Conservation (phyloP, 345 rosid species). For the Kernera saxatilis region DNA sequence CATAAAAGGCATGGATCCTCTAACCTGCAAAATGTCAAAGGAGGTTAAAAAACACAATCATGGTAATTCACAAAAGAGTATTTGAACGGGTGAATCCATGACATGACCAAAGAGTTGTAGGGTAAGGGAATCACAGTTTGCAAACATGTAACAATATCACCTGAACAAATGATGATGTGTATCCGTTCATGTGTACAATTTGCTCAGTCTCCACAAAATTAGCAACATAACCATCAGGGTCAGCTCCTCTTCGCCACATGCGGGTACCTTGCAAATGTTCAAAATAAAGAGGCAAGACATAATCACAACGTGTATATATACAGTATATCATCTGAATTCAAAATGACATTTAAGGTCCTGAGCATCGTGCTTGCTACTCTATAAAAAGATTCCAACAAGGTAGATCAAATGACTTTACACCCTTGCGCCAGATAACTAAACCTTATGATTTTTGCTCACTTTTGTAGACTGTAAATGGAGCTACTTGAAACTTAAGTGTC, state of each 20-base stretch:
- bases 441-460: background rate
- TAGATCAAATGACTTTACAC: background rate
- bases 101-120: background rate
- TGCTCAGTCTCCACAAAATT: conserved; percentile 96
- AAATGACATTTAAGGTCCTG: background rate
- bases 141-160: conserved; percentile 37
- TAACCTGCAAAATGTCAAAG: conserved; percentile 38
- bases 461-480: background rate
- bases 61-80: no score
- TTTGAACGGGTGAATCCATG: background rate
- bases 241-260: conserved; percentile 99
- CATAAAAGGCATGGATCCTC: conserved; percentile 89
- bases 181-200: conserved; percentile 82
- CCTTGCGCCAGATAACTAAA: background rate
- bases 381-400: background rate
- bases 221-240: conserved; percentile 95
- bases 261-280: conserved; percentile 65
- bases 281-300: conserved; percentile 6
- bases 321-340: background rate
- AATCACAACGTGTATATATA: background rate
- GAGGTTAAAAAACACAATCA: no score
- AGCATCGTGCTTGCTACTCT: background rate
- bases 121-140: background rate
- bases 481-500: background rate
- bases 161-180: conserved; percentile 48